phyloP scores from a whole-genome alignment of 2,329 filamentous ascomycete genomes.

The Penicillium sp. region DNA sequence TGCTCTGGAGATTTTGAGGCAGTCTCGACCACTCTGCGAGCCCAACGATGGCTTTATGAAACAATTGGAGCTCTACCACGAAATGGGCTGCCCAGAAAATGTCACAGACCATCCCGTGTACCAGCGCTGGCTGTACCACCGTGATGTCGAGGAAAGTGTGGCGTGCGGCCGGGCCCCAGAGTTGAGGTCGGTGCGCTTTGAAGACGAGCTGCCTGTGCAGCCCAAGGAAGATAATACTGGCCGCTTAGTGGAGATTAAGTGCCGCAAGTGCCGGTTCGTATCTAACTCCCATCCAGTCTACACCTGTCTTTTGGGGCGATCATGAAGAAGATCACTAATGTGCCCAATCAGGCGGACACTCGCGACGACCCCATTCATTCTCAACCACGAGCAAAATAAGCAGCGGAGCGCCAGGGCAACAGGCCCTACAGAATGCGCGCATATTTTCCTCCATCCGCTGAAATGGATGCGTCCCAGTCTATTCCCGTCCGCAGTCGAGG shows the following conservation, averaged over 20 bases:
- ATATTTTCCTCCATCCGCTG: slow-evolving; percentile 88
- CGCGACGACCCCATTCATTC: slow-evolving; percentile 67
- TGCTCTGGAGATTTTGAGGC: slow-evolving; percentile 69
- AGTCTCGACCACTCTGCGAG: slow-evolving; percentile 74
- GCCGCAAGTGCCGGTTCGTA: slow-evolving; percentile 82
- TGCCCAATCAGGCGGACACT: slow-evolving; percentile 53
- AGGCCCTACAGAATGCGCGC: slow-evolving; percentile 62
- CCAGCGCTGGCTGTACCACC: slow-evolving; percentile 73
- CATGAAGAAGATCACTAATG: background rate
- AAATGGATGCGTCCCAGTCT: slow-evolving; percentile 92
- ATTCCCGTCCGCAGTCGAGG: slow-evolving; percentile 32
- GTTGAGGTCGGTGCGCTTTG: slow-evolving; percentile 73
- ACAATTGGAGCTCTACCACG: slow-evolving; percentile 82
- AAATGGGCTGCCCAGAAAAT: slow-evolving; percentile 76
- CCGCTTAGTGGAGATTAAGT: slow-evolving; percentile 65
- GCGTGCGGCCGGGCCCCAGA: slow-evolving; percentile 78
- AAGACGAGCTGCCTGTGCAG: slow-evolving; percentile 50
- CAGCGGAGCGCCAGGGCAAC: slow-evolving; percentile 24
- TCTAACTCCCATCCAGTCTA: background rate
- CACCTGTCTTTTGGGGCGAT: slow-evolving; percentile 3
- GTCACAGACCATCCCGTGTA: slow-evolving; percentile 73
- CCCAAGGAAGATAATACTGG: slow-evolving; percentile 21
- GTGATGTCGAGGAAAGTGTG: slow-evolving; percentile 66
- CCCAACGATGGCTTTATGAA: slow-evolving; percentile 91
- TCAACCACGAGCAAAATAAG: slow-evolving; percentile 57